Evolutionary conservation across 495 filamentous ascomycete genomes (phyloP), one percentile per base, ranked within the genome.

Genomic region (Emericellopsis terricola): DNA sequence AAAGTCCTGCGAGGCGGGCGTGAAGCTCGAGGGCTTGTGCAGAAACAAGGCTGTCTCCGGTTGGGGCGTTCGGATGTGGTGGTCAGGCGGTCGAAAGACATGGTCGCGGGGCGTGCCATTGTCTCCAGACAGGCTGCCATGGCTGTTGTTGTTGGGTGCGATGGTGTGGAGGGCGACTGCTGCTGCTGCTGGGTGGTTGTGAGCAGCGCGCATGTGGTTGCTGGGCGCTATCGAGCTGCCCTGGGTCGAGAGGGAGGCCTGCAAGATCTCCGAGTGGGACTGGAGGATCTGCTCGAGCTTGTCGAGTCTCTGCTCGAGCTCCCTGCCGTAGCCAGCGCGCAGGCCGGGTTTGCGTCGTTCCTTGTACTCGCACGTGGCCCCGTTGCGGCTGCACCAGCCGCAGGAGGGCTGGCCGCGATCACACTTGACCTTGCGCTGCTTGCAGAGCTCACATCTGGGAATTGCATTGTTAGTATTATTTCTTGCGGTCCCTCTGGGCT

Each of bases 351-450:
- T 87, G 58, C 84, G 87, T 14, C 81, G 68, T 46, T 82, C 79
- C 48, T 76, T 82, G 53, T 89, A 89, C 49, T 85, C 78, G 56
- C 81, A 89, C 17, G 59, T 26, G 28, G 81, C 76, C 4, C 68
- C 67, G 51, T 91, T 91, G 36, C 81, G 73, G 43, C 62, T 64
- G 47, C 84, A 93, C 83, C 84, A 91, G 29, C 84, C 84, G 53
- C 84, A 93, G 38, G 71, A 73, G 7, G 84, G 84, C 38, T 85
- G 81, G 8, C 74, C 69, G 15, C 81, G 74, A 57, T 89, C 78
- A 51, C 77, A 83, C 63, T 82, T 83, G 30, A 82, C 72, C 58
- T 89, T 89, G 47, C 81, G 65, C 51, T 79, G 73, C 52, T 86
- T 89, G 59, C 81, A 86, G 26, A 79, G 59, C 48, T 86, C 81